Percentiles rank a stretch among this genome's conserved stretches.
These are phyloP conservation scores for Rhodotorula diobovata DNA, from an alignment of 768 basidiomycete species.

Conservation along the genomic window DNA sequence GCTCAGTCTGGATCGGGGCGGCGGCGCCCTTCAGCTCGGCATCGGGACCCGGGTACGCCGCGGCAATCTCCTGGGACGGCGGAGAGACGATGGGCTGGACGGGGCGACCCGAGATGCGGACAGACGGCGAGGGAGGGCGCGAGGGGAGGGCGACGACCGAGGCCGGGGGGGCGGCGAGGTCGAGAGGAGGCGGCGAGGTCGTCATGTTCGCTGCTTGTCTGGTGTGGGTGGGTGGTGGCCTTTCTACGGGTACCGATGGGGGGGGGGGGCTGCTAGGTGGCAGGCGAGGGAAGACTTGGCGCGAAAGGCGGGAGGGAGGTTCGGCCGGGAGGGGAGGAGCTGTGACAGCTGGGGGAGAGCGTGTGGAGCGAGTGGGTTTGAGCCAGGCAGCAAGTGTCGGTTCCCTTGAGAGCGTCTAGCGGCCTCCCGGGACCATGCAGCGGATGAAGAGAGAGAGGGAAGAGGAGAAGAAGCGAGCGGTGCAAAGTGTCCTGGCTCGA, in stretches of 20 bases:
- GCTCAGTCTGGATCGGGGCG: constrained; percentile 1
- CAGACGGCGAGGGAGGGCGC: constrained; percentile 19
- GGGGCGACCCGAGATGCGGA: constrained; percentile 11
- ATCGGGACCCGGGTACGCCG: constrained; percentile 24
- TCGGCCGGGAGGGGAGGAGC: neutral
- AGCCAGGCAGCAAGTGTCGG: neutral
- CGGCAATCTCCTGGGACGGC: constrained; percentile 25
- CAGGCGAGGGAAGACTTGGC: neutral
- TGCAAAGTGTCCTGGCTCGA: neutral
- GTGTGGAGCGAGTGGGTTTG: neutral
- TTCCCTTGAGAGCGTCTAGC: constrained; percentile 1
- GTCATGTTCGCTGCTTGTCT: constrained; percentile 1
- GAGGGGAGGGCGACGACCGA: neutral
- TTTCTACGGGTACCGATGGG: neutral
- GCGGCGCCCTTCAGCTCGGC: constrained; percentile 2
- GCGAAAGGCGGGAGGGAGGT: neutral
- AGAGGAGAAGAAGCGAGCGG: neutral
- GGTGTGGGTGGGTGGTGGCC: neutral
- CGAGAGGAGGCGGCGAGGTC: constrained; percentile 19
- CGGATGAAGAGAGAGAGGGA: neutral
- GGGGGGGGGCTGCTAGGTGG: neutral
- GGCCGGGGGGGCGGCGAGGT: constrained; percentile 8
- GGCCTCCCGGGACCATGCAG: neutral
- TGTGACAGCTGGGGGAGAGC: neutral
- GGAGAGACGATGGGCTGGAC: constrained; percentile 25